Base-by-base conservation (phyloP, 306 rosid genomes). In the Fagus crenata region DNA sequence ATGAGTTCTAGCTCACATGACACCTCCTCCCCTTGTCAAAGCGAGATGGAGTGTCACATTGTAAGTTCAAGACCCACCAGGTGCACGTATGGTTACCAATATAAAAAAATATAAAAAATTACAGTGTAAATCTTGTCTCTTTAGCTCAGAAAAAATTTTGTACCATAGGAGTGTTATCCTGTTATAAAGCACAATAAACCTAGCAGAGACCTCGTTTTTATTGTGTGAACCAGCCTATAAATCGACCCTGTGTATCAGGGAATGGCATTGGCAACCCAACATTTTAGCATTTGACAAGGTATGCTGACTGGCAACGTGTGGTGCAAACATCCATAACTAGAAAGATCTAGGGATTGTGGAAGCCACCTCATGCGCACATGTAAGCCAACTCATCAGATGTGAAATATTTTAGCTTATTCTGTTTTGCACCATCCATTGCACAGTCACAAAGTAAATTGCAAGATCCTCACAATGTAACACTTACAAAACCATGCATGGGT, bases 281-380 rank as follows among this genome's bases (percentile, higher is more conserved):
- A 36, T 15, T 55, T 39, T 32, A 46, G 75, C 18, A 61, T 74
- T 74, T 74, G 71, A 49, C 46, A 35, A 46, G 61, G 31, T 74
- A 7, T 55, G 15, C 43, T 32, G 53, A 12, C 71, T 67, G n/a
- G 72, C 18, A 9, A 41, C 3, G 51, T 18, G 13, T 1, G 53
- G 42, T 75, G 42, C 41, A 13, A 46, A 18, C 56, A 13, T 54
- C 37, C n/a, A 33, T 18, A 54, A 31, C 40, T 4, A 28, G 36
- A 58, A 1, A 36, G 4, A 31, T 68, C 5, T 58, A 32, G 18
- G 35, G 14, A 69, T 42, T 78, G 46, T 70, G 56, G 39, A 42
- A 58, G 49, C 71, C 60, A n/a, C 74, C 71, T 42, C 35, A 31
- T 42, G 18, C 5, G 64, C 35, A 55, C 65, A 49, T 4, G 63